phyloP scores from a whole-genome alignment of 208 protist species.

The Leishmania tropica region DNA sequence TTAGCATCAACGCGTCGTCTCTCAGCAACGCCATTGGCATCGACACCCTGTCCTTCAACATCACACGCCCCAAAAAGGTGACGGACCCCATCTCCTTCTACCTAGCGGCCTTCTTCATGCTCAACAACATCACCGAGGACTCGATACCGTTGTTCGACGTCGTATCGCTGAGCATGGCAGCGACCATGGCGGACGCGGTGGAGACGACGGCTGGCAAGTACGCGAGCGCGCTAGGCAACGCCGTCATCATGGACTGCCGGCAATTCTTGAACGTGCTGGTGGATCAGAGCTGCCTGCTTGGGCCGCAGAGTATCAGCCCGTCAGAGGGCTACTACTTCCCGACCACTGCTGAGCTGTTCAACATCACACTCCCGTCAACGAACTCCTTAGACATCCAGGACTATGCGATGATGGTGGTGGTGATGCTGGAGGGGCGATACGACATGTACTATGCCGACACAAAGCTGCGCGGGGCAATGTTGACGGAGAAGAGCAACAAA shows the following conservation, averaged over 20 bases:
- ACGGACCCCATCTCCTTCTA: constrained; percentile 29
- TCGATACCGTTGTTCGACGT: constrained; percentile 40
- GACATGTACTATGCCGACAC: constrained; percentile 72
- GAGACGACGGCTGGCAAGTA: constrained; percentile 87
- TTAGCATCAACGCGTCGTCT: constrained; percentile 32
- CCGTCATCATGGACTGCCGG: constrained; percentile 86
- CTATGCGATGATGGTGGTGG: constrained; percentile 65
- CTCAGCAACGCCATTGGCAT: constrained; percentile 10
- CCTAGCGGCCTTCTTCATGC: constrained; percentile 36
- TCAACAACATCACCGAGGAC: constrained; percentile 56
- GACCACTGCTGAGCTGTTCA: constrained; percentile 31
- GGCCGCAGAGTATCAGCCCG: constrained; percentile 24
- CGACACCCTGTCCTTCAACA: constrained; percentile 13
- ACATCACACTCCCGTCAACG: constrained; percentile 15
- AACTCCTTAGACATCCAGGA: constrained; percentile 51
- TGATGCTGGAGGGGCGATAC: constrained; percentile 69
- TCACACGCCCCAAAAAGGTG: constrained; percentile 30
- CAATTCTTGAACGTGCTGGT: constrained; percentile 41
- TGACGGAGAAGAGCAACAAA: constrained; percentile 63
- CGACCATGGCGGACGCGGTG: constrained; percentile 79
- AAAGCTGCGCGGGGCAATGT: constrained; percentile 22
- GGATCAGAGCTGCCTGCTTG: constrained; percentile 37
- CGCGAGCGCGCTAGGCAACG: constrained; percentile 88
- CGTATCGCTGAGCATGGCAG: constrained; percentile 13
- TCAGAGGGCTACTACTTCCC: constrained; percentile 32